phyloP scores from a whole-genome alignment of 768 basidiomycete genomes.

The Tulasnella sp. region DNA sequence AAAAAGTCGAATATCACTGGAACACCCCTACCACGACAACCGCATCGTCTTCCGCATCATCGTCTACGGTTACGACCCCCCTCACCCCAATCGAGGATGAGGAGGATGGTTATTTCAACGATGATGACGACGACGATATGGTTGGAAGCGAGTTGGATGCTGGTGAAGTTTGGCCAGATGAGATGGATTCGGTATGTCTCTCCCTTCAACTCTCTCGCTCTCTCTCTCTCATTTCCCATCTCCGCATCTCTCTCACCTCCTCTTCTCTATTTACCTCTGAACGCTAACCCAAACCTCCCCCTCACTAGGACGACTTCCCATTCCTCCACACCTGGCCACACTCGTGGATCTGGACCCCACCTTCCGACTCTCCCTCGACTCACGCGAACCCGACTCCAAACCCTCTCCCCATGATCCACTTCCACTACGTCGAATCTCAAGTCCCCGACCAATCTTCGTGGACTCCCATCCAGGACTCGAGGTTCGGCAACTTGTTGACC shows the following conservation, averaged over 20 bases:
- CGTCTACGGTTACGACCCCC: neutral
- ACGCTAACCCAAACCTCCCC: neutral
- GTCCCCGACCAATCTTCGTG: conserved; percentile 9
- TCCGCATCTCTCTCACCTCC: neutral
- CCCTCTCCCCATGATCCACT: conserved; percentile 5
- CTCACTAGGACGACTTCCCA: conserved; percentile 10
- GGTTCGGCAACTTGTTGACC: conserved; percentile 2
- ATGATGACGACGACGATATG: neutral
- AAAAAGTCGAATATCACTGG: neutral
- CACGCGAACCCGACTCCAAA: neutral
- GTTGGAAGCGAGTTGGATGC: neutral
- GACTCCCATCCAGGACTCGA: conserved; percentile 9
- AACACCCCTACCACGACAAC: neutral
- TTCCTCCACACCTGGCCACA: conserved; percentile 15
- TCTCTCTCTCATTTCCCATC: neutral
- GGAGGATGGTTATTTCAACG: neutral
- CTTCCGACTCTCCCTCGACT: neutral
- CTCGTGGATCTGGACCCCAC: conserved; percentile 14
- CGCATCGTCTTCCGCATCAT: neutral
- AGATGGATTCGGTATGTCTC: conserved; percentile 17
- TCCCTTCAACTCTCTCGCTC: neutral
- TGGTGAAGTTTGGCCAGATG: conserved; percentile 11
- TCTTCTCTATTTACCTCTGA: neutral
- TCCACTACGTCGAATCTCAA: conserved; percentile 13
- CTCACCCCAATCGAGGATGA: neutral